These are phyloP conservation scores for Rhexocercosporidium sp. DNA, from an alignment of 2,329 filamentous ascomycete species.

Conservation along the genomic window DNA sequence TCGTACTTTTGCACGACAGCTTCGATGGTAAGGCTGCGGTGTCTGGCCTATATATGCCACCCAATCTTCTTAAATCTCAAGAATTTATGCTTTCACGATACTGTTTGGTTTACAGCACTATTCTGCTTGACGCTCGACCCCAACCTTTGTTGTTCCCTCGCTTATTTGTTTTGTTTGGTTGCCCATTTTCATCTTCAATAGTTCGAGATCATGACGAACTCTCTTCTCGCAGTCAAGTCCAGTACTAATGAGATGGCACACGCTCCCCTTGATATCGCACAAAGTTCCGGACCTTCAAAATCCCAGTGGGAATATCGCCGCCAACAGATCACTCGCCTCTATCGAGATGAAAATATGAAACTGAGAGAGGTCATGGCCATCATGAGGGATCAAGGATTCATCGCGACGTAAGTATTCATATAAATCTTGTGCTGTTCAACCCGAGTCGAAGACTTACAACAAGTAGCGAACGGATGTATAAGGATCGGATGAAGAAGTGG, in stretches of 20 bases:
- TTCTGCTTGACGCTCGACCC: too few species aligned
- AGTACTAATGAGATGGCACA: too few species aligned
- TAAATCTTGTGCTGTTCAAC: background rate
- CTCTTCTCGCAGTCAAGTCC: too few species aligned
- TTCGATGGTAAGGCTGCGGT: background rate
- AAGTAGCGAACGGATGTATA: background rate
- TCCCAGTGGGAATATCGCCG: background rate
- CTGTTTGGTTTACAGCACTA: too few species aligned
- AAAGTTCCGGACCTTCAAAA: background rate
- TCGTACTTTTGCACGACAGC: background rate
- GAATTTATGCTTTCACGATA: too few species aligned
- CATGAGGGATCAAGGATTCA: background rate
- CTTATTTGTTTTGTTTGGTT: too few species aligned
- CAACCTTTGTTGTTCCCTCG: too few species aligned
- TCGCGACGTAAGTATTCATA: background rate
- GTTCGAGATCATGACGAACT: too few species aligned
- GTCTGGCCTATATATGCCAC: too few species aligned
- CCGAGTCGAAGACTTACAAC: too few species aligned
- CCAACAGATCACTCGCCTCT: background rate
- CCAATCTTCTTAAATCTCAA: too few species aligned
- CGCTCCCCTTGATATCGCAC: background rate
- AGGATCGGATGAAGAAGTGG: background rate
- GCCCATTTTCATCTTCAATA: too few species aligned
- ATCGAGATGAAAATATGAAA: background rate
- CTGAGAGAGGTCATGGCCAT: background rate